Evolutionary conservation across 2,329 filamentous ascomycete species (phyloP), one percentile per base, ranked within the genome.

Genomic region (Colletotrichum magnum): DNA sequence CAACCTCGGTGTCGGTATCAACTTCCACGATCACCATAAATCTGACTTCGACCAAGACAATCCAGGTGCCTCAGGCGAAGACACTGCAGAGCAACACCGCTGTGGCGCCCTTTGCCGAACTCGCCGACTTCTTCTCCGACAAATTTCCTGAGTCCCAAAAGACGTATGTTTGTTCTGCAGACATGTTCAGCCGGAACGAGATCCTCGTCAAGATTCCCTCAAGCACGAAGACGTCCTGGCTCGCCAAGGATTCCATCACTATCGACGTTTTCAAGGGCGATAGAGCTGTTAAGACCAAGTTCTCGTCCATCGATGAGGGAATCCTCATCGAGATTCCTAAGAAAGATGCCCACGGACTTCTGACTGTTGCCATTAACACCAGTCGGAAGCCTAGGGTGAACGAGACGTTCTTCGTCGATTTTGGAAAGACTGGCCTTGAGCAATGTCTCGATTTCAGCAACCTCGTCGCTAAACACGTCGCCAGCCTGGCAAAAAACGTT

Each of bases 341-440:
- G 32, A 82, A 83, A 28, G 88, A 92, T 69, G 87, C 88, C 6
- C 79, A 88, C 69, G 90, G 89, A 39, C 77, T 88, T 45, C 77
- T 92, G 58, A 87, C 87, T 61, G 82, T 92, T 52, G 85, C 86
- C 2, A 83, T 92, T 43, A 81, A 86, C 63, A 89, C 89, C 1
- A 88, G 83, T 15, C 87, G 84, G 64, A 87, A 86, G 70, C 90
- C 90, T 26, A 87, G 85, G 76, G 83, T 91, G 71, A 88, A 88
- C 73, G 88, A 91, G 78, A 86, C 86, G 0, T 88, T 91, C 75
- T 84, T 85, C 47, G 79, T 92, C 36, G 86, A 90, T 75, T 89
- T 92, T 76, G 87, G 88, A 54, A 85, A 80, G 75, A 80, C 83
- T 24, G 77, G 82, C 16, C 76, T 87, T 50, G 80, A 79, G 13